Evolutionary conservation across 2,329 filamentous ascomycete species (phyloP).

Genomic region (Aspergillus sp.): DNA sequence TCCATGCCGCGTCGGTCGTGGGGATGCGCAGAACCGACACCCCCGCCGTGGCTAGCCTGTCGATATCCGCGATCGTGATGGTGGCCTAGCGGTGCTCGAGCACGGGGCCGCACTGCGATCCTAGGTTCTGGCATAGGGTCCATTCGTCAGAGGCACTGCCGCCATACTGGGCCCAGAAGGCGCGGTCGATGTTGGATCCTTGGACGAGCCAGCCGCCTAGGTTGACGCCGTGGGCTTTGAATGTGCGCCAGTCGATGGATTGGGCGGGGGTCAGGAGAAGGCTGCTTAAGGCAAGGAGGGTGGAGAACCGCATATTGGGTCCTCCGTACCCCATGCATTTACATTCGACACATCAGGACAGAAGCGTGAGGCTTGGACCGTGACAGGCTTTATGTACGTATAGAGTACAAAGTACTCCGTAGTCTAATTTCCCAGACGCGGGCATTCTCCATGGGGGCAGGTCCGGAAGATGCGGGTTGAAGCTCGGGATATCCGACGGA

Average conservation of each 20-base stretch:
- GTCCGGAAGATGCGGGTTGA: neutral
- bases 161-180: slow-evolving; percentile 14
- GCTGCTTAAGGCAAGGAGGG: neutral
- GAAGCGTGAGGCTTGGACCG: too few relatives aligned
- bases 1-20: slow-evolving; percentile 13
- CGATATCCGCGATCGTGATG: slow-evolving; percentile 10
- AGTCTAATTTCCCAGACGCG: neutral
- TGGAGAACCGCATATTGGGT: neutral
- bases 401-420: too few relatives aligned
- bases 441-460: neutral
- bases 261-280: neutral
- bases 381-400: too few relatives aligned
- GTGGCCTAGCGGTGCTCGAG: slow-evolving; percentile 13
- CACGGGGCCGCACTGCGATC: slow-evolving; percentile 7
- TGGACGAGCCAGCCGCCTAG: slow-evolving; percentile 20
- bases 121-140: slow-evolving; percentile 10
- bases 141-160: slow-evolving; percentile 18
- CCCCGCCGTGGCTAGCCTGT: slow-evolving; percentile 6
- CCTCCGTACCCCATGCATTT: too few relatives aligned
- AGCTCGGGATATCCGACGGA: neutral
- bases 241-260: slow-evolving; percentile 15
- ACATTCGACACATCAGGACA: too few relatives aligned
- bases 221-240: slow-evolving; percentile 15
- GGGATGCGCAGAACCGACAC: slow-evolving; percentile 11
- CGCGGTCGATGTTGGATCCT: slow-evolving; percentile 17